Evolutionary conservation across 306 rosid genomes (phyloP).

Genomic region (Purshia tridentata): DNA sequence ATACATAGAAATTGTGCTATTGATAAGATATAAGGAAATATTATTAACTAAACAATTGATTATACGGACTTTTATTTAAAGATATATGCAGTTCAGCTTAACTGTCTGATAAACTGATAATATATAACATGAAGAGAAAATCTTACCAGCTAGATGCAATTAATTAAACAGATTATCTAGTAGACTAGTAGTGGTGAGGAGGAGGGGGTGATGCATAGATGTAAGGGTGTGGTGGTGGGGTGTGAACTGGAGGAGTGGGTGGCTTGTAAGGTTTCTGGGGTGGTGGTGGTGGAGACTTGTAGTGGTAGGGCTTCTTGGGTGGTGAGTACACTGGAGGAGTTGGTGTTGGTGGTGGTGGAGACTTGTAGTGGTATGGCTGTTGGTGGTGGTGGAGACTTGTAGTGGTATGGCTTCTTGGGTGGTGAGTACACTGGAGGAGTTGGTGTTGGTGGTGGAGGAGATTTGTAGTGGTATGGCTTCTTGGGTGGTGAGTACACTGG

Average conservation of each 20-base stretch:
- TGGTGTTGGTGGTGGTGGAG: constrained; percentile 32
- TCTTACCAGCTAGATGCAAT: constrained; percentile 38
- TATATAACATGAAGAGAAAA: neutral
- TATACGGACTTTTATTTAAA: too few relatives aligned
- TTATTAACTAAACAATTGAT: too few relatives aligned
- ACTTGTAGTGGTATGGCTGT: constrained; percentile 19
- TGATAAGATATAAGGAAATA: too few relatives aligned
- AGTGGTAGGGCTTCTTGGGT: too few relatives aligned
- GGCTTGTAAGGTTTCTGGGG: constrained; percentile 19
- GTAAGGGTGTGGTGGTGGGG: constrained; percentile 41
- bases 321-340: too few relatives aligned
- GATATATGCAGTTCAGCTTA: too few relatives aligned
- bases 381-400: constrained; percentile 17
- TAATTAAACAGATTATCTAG: constrained; percentile 31
- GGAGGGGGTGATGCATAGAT: constrained; percentile 77
- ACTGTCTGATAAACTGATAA: too few relatives aligned
- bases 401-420: too few relatives aligned
- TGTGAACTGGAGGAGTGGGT: constrained; percentile 40
- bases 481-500: constrained; percentile 15
- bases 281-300: constrained; percentile 25
- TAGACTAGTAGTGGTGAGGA: constrained; percentile 61
- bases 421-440: too few relatives aligned
- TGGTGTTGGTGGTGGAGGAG: constrained; percentile 30
- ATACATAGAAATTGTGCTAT: too few relatives aligned
- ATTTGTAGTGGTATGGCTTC: constrained; percentile 21